Percentiles rank a stretch among this genome's conserved stretches.
Conservation (phyloP, 352 stramenopile genomes). For the Phytophthora uliginosa region DNA sequence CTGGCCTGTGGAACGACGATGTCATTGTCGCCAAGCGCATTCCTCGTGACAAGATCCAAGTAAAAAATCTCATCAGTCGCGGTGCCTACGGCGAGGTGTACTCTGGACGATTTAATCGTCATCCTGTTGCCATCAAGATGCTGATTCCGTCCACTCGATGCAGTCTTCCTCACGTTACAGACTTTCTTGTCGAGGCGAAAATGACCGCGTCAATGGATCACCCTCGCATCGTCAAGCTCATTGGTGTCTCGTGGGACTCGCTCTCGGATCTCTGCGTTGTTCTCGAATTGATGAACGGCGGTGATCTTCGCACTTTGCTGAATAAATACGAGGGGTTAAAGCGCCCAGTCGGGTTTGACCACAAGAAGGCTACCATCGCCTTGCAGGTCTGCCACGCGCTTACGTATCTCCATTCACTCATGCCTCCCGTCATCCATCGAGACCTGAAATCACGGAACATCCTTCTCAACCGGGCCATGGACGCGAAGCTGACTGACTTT, state of each 20-base stretch:
- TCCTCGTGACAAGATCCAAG: slow-evolving; percentile 33
- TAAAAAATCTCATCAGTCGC: slow-evolving; percentile 32
- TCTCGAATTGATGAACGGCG: slow-evolving; percentile 59
- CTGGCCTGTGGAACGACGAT: slow-evolving; percentile 18
- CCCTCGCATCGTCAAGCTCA: slow-evolving; percentile 43
- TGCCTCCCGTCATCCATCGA: slow-evolving; percentile 46
- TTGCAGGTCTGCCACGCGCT: slow-evolving; percentile 46
- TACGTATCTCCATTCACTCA: slow-evolving; percentile 32
- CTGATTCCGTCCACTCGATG: slow-evolving; percentile 22
- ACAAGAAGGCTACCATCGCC: slow-evolving; percentile 30
- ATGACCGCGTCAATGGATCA: slow-evolving; percentile 48
- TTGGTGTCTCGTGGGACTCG: slow-evolving; percentile 53
- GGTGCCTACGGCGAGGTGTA: slow-evolving; percentile 61
- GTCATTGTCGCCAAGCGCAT: slow-evolving; percentile 37
- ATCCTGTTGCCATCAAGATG: slow-evolving; percentile 56
- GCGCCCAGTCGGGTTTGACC: slow-evolving; percentile 17
- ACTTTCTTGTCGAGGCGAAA: slow-evolving; percentile 52
- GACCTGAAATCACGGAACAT: slow-evolving; percentile 74
- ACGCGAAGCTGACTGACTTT: slow-evolving; percentile 39
- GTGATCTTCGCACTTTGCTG: slow-evolving; percentile 49
- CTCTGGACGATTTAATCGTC: slow-evolving; percentile 34
- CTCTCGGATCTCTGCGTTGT: slow-evolving; percentile 51
- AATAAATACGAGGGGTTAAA: slow-evolving; percentile 22
- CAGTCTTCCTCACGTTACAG: slow-evolving; percentile 8
- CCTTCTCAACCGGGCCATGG: slow-evolving; percentile 34